These are phyloP conservation scores for Didymella segeticola DNA, from an alignment of 2,329 filamentous ascomycete genomes.

Conservation along the genomic window DNA sequence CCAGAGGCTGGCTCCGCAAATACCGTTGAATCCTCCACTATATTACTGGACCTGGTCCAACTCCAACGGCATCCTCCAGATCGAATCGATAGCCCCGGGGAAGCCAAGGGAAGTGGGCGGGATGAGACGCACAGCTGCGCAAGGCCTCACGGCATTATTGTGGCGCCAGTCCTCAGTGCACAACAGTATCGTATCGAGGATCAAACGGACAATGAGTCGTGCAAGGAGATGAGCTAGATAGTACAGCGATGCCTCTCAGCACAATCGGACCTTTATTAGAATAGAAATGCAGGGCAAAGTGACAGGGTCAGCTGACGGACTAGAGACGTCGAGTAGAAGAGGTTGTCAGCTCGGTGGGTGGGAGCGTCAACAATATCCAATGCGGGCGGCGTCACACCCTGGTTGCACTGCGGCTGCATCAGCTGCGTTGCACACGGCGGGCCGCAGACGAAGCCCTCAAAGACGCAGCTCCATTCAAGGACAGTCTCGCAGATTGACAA, in stretches of 20 bases:
- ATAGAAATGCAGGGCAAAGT: conserved; percentile 3
- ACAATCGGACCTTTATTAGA: conserved; percentile 5
- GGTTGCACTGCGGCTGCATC: conserved; percentile 4
- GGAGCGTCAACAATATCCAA: neutral
- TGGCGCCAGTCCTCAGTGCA: conserved; percentile 11
- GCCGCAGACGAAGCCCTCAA: conserved; percentile 2
- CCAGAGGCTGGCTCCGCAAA: neutral
- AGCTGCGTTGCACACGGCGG: conserved; percentile 2
- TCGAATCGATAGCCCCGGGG: neutral
- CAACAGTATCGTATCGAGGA: conserved; percentile 7
- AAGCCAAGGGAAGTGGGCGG: conserved; percentile 3
- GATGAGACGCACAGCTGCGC: neutral
- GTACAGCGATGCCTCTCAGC: neutral
- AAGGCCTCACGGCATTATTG: conserved; percentile 11
- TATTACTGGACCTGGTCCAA: neutral
- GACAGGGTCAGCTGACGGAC: conserved; percentile 14
- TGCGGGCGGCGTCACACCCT: conserved; percentile 3
- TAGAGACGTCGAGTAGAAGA: conserved; percentile 6
- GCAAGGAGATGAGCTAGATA: neutral
- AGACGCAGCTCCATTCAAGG: neutral
- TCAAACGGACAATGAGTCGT: conserved; percentile 2
- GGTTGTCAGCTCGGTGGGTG: neutral
- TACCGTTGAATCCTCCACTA: neutral
- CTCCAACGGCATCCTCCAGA: neutral
- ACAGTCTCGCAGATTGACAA: neutral